Base-by-base conservation (phyloP, 2,329 filamentous ascomycete genomes). In the Pseudogymnoascus sp. region DNA sequence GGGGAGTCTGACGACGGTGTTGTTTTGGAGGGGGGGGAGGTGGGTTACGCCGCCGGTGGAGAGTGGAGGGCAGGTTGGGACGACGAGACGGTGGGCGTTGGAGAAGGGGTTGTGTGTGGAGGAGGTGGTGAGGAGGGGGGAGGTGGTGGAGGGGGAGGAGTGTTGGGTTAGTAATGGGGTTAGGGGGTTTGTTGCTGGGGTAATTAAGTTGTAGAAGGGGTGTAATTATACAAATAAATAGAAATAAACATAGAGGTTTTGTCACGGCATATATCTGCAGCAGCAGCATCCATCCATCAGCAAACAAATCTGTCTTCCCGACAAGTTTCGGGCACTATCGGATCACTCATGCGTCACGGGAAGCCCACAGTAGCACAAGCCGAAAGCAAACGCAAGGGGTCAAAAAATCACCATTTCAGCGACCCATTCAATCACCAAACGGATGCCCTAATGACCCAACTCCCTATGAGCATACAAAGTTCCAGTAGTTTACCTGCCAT, bases 81-180 rank as follows among this genome's bases (percentile, higher is more conserved):
- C 90, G 5, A 91, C 89, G 5, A 83, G 93, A 67, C 80, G 90
- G 64, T 96, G 91, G 87, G 89, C 91, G n/a, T 73, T 97, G 45
- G 83, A 88, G 65, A 83, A 79, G 63, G 81, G 81, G 83, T 86
- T 95, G 51, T 92, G 84, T 62, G 78, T 81, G 31, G 89, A 96
- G 71, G 82, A 86, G 66, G 74, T 77, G 2, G 78, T 96, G 14
- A 74, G 74, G n/a, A 78, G 78, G 1, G 76, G 80, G 11, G 86
- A 86, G 5, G 74, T 96, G 11, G 72, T 79, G 3, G 80, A 90
- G 67, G 90, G 87, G 0, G 93, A 97, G 74, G 81, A 87, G 62
- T 89, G 93, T 66, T 96, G 91, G 89, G 77, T 97, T 62, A 96
- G 92, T 74, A 97, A 93, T 74, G 92, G 90, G 0, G 88, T 93